Evolutionary conservation across 1,139 yeast species (phyloP), one percentile per base, ranked within the genome.

Genomic region (Zygoascus sp.): DNA sequence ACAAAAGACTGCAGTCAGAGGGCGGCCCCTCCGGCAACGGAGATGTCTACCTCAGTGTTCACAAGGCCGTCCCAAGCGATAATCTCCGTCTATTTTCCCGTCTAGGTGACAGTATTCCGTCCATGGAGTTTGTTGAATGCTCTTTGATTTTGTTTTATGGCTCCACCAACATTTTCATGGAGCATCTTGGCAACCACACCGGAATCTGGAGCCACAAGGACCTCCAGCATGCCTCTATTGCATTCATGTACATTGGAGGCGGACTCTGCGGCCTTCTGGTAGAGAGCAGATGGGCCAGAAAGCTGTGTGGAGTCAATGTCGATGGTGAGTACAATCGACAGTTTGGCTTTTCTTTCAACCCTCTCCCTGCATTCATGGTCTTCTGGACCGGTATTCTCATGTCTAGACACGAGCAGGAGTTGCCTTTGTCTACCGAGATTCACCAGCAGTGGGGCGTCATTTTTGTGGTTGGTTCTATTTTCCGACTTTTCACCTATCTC

Each of bases 361-460:
- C 97, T 17, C 87, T 92, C 77, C 97, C 98, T 1, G 79, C 88
- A 1, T 76, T 92, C 55, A 88, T 95, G 9, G 85, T 92, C 34
- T 92, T 86, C 67, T 92, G 97, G 96, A 92, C 97, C 0, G 98
- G 98, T 21, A 74, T 83, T n/a, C 73, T 92, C 53, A 92, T 92
- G 98, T 88, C 97, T 2, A 87, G 83, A 65, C 98, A 92, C 66
- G 81, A 80, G 42, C 98, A 92, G 67, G 87, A 90, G 2, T 81
- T 92, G 0, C 71, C 65, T 42, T 74, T 84, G 28, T 81, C 96
- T 1, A 87, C 97, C 1, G 72, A 69, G 30, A 78, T 92, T 52
- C 98, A 92, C 64, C 69, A 76, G 45, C 97, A 88, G 68, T 92
- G 98, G 98, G 98, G 98, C 5, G 75, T 76, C 50, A 66, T 92